Evolutionary conservation across 805 yeast species (phyloP).

Genomic region (Kazachstania africana): DNA sequence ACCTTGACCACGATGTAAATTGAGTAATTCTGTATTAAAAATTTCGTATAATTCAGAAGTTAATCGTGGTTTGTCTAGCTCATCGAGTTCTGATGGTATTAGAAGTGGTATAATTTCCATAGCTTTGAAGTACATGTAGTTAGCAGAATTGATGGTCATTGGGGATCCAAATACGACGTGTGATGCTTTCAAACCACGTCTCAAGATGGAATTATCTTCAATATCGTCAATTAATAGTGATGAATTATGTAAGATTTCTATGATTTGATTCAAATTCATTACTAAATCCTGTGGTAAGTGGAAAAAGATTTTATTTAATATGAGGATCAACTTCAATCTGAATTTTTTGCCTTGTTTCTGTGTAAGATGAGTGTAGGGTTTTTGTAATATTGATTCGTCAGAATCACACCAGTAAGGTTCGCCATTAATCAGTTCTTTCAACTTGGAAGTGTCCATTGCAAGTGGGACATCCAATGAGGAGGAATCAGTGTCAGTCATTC

Average conservation of each 20-base stretch:
- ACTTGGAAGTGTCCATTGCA: slow-evolving; percentile 2
- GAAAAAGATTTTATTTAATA: slow-evolving; percentile 45
- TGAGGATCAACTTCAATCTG: slow-evolving; percentile 35
- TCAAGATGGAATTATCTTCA: slow-evolving; percentile 59
- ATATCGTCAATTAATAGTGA: slow-evolving; percentile 75
- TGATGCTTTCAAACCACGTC: slow-evolving; percentile 74
- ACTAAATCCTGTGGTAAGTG: slow-evolving; percentile 31
- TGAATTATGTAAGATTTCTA: slow-evolving; percentile 54
- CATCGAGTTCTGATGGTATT: slow-evolving; percentile 9
- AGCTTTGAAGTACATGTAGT: slow-evolving; percentile 69
- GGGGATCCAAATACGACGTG: slow-evolving; percentile 71
- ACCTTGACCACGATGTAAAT: slow-evolving; percentile 84
- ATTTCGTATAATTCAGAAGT: slow-evolving; percentile 28
- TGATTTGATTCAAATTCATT: slow-evolving; percentile 32
- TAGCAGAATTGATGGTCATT: slow-evolving; percentile 71
- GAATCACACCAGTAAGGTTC: slow-evolving; percentile 21
- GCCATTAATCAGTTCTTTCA: slow-evolving; percentile 6
- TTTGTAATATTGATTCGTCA: slow-evolving; percentile 22
- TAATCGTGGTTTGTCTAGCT: slow-evolving; percentile 1
- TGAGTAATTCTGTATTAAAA: slow-evolving; percentile 61
- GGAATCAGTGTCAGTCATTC: neutral
- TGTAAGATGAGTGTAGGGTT: slow-evolving; percentile 42
- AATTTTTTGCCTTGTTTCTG: slow-evolving; percentile 46
- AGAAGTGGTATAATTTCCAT: slow-evolving; percentile 36
- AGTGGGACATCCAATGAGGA: neutral